Evolutionary conservation across 1,284 basidiomycete species (phyloP).

Genomic region (Mycena sp.): DNA sequence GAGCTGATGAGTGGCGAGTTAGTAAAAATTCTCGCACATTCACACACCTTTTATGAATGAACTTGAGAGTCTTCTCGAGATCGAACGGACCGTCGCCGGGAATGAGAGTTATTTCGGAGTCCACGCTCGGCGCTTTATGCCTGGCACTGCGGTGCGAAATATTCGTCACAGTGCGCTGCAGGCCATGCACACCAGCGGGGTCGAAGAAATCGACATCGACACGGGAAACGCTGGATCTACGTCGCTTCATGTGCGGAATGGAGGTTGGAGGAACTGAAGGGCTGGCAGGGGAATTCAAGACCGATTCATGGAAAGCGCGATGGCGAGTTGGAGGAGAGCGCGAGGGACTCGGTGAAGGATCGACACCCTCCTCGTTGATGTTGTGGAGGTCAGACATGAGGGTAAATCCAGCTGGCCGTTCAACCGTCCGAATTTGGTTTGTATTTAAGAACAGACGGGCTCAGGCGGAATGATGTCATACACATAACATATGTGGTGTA

Average conservation of each 20-base stretch:
- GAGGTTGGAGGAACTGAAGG: not conserved
- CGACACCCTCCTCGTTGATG: constrained; percentile 1
- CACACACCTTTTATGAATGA: constrained; percentile 51
- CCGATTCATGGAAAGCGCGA: not conserved
- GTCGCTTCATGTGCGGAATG: not conserved
- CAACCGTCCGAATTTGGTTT: no score
- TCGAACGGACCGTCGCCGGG: constrained; percentile 51
- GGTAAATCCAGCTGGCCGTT: no score
- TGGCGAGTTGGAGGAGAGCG: not conserved
- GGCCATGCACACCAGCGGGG: constrained; percentile 45
- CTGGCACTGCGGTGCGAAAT: constrained; percentile 17
- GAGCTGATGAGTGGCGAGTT: not conserved
- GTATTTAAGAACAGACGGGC: no score
- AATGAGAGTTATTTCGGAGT: constrained; percentile 36
- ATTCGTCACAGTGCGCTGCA: constrained; percentile 42
- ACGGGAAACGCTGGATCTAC: constrained; percentile 4
- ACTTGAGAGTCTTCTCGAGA: constrained; percentile 53
- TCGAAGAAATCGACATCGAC: constrained; percentile 51
- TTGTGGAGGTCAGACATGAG: constrained; percentile 10
- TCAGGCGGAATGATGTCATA: no score
- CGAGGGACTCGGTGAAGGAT: not conserved
- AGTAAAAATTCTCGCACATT: not conserved
- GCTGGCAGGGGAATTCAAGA: not conserved
- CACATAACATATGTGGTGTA: no score
- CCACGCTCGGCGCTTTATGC: constrained; percentile 7